phyloP scores from a whole-genome alignment of 2,329 filamentous ascomycete genomes.

The Xylaria sp. region DNA sequence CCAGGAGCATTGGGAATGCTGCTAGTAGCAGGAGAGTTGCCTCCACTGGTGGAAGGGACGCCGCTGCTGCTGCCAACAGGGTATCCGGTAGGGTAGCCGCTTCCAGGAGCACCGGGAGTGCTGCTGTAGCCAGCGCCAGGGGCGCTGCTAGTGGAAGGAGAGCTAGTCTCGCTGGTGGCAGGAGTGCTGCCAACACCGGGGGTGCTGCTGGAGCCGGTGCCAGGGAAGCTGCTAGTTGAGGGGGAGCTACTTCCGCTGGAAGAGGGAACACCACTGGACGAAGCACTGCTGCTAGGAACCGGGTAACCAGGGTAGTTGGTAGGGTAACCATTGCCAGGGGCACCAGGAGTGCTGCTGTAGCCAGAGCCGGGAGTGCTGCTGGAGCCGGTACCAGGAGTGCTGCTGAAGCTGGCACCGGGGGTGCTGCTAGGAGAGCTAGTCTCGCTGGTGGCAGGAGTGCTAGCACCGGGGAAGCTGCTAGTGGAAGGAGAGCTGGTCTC shows the following conservation, averaged over 20 bases:
- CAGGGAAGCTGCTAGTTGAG: not conserved
- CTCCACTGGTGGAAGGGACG: not conserved
- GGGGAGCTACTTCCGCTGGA: too few relatives aligned
- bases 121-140: too few relatives aligned
- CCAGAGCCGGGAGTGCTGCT: not conserved
- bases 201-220: not conserved
- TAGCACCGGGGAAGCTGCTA: not conserved
- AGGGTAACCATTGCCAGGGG: not conserved
- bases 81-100: conserved; percentile 8
- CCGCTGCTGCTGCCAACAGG: conserved; percentile 10
- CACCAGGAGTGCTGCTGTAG: conserved; percentile 1
- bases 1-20: conserved; percentile 8
- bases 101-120: conserved; percentile 10
- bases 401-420: not conserved
- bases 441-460: not conserved
- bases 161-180: too few relatives aligned
- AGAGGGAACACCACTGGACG: not conserved
- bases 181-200: not conserved
- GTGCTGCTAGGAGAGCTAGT: not conserved
- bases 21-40: conserved; percentile 3
- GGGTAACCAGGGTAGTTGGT: not conserved
- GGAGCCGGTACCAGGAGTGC: not conserved
- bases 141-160: not conserved
- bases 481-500: not conserved
- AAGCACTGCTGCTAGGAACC: not conserved